These are phyloP conservation scores for Hypomontagnella monticulosa DNA, from an alignment of 495 filamentous ascomycete genomes.

Conservation along the genomic window DNA sequence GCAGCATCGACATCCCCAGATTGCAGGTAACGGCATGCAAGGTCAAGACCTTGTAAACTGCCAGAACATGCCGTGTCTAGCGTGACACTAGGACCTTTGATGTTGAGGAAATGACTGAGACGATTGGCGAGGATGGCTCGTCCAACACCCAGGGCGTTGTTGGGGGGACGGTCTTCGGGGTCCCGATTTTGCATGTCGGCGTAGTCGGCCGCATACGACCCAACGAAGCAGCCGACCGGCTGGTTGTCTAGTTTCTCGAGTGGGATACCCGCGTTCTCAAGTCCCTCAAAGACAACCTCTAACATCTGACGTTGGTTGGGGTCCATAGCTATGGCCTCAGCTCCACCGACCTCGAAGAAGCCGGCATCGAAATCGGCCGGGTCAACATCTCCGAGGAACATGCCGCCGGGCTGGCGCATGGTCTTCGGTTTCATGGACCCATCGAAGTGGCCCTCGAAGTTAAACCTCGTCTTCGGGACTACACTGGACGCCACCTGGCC, in stretches of 20 bases:
- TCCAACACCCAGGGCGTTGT: conserved; percentile 1
- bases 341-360: conserved; percentile 79
- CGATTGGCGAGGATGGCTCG: conserved; percentile 36
- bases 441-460: conserved; percentile 50
- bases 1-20: neutral
- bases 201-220: conserved; percentile 80
- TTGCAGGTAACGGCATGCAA: conserved; percentile 40
- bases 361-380: conserved; percentile 78
- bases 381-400: conserved; percentile 53
- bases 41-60: conserved; percentile 46
- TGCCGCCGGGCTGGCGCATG: conserved; percentile 53
- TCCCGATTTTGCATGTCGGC: conserved; percentile 41
- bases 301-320: conserved; percentile 81
- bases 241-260: conserved; percentile 74
- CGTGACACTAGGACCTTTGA: conserved; percentile 37
- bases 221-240: conserved; percentile 80
- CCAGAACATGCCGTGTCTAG: conserved; percentile 55
- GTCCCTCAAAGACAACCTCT: conserved; percentile 79
- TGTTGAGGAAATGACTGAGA: conserved; percentile 29
- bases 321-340: conserved; percentile 78
- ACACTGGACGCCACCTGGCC: conserved; percentile 60
- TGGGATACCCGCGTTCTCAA: conserved; percentile 82
- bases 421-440: conserved; percentile 76
- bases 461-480: conserved; percentile 72
- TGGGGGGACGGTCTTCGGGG: conserved; percentile 9